These are phyloP conservation scores for Neurospora sp. DNA, from an alignment of 495 filamentous ascomycete species.

Conservation along the genomic window DNA sequence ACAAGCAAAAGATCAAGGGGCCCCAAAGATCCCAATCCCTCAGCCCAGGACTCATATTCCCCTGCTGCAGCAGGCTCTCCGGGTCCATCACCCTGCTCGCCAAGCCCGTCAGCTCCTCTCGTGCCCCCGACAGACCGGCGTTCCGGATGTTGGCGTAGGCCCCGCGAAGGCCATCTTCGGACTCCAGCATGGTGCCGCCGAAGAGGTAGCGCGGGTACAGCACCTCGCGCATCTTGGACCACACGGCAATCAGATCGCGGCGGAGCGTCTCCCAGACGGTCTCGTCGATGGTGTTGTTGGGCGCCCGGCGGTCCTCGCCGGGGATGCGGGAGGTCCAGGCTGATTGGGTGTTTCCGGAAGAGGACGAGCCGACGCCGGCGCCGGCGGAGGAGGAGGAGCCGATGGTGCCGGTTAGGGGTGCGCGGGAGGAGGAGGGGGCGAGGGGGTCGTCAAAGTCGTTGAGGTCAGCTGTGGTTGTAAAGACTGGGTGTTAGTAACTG, in stretches of 20 bases:
- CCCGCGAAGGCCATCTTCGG: constrained; percentile 41
- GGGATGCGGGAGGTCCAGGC: constrained; percentile 83
- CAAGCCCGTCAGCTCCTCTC: constrained; percentile 26
- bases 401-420: constrained; percentile 75
- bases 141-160: constrained; percentile 41
- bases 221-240: constrained; percentile 97
- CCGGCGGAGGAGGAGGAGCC: constrained; percentile 37
- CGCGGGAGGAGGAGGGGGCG: constrained; percentile 46
- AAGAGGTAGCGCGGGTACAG: constrained; percentile 93
- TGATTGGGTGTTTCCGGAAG: constrained; percentile 29
- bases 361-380: constrained; percentile 24
- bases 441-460: constrained; percentile 93
- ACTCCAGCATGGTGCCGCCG: constrained; percentile 62
- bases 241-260: constrained; percentile 83
- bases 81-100: constrained; percentile 32
- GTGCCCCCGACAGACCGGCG: constrained; percentile 32
- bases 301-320: constrained; percentile 89
- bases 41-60: constrained; percentile 75
- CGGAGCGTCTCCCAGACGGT: constrained; percentile 90
- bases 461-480: constrained; percentile 46
- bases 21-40: constrained; percentile 98
- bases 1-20: constrained; percentile 82
- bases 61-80: constrained; percentile 50
- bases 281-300: constrained; percentile 92
- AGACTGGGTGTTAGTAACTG: background rate